phyloP scores from a whole-genome alignment of 108 stramenopile species.

The Aurantiochytrium sp. region DNA sequence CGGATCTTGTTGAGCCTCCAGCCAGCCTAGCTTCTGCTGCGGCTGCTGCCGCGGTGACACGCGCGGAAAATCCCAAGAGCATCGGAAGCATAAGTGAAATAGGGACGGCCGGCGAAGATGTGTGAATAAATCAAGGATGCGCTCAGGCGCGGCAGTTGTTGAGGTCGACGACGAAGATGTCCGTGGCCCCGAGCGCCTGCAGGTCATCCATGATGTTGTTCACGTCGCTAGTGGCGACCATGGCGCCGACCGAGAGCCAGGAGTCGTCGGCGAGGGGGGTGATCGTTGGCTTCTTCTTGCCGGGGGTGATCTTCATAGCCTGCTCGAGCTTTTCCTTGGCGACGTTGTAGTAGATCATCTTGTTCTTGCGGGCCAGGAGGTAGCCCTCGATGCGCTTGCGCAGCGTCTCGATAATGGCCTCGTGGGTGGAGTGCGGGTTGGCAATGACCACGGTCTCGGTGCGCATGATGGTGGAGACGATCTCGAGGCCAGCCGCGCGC shows the following conservation, averaged over 20 bases:
- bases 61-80: no score
- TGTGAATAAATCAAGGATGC: background rate
- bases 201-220: conserved; percentile 84
- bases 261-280: conserved; percentile 74
- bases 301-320: conserved; percentile 79
- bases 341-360: conserved; percentile 91
- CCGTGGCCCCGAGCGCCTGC: conserved; percentile 78
- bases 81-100: no score
- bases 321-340: conserved; percentile 60
- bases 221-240: conserved; percentile 77
- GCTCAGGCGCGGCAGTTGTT: conserved; percentile 67
- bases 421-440: conserved; percentile 76
- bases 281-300: conserved; percentile 87
- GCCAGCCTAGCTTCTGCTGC: no score
- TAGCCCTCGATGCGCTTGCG: conserved; percentile 86
- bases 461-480: conserved; percentile 81
- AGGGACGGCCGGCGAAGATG: no score
- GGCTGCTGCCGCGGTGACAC: no score
- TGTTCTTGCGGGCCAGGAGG: conserved; percentile 86
- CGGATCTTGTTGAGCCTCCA: no score
- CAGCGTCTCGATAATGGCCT: conserved; percentile 73
- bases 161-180: conserved; percentile 83
- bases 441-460: conserved; percentile 55
- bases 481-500: conserved; percentile 91
- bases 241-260: conserved; percentile 73